A percentile compares a stretch with the other conserved stretches of the same genome.
Evolutionary conservation across 768 basidiomycete species (phyloP).

Genomic region (Mycena rosella): DNA sequence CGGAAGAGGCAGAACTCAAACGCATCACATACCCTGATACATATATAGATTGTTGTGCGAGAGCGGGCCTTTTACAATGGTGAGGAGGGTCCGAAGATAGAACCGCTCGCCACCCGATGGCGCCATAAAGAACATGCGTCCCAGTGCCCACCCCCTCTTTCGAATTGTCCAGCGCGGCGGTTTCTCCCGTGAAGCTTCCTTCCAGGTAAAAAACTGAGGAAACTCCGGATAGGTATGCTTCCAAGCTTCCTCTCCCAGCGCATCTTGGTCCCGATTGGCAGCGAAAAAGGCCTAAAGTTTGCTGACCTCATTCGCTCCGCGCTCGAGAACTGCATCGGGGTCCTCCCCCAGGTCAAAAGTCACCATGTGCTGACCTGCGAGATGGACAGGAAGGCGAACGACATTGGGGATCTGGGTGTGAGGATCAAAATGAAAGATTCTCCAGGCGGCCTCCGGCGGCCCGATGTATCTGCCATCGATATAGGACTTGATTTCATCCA

Average conservation of each 20-base stretch:
- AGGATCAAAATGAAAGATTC: constrained; percentile 47
- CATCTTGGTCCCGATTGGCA: constrained; percentile 35
- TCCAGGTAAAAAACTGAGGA: constrained; percentile 48
- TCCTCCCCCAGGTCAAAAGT: constrained; percentile 48
- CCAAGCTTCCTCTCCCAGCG: constrained; percentile 34
- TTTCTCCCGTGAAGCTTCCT: not conserved
- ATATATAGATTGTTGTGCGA: constrained; percentile 21
- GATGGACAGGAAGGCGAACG: constrained; percentile 57
- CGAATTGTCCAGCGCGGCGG: constrained; percentile 45
- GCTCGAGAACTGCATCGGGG: constrained; percentile 39
- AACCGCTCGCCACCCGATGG: constrained; percentile 45
- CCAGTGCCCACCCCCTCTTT: constrained; percentile 49
- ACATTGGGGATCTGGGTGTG: constrained; percentile 56
- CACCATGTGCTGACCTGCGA: constrained; percentile 54
- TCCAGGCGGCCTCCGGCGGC: constrained; percentile 51
- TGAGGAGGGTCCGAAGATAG: constrained; percentile 49
- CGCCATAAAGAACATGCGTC: constrained; percentile 54
- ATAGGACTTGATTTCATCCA: constrained; percentile 35
- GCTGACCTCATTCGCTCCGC: constrained; percentile 40
- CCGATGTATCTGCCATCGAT: constrained; percentile 44
- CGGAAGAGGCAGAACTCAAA: no score
- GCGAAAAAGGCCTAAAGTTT: constrained; percentile 49
- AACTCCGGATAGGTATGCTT: constrained; percentile 53
- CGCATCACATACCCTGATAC: constrained; percentile 17
- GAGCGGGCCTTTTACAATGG: constrained; percentile 46